Base-by-base conservation (phyloP, 2,329 filamentous ascomycete species). In the Xylaria multiplex region DNA sequence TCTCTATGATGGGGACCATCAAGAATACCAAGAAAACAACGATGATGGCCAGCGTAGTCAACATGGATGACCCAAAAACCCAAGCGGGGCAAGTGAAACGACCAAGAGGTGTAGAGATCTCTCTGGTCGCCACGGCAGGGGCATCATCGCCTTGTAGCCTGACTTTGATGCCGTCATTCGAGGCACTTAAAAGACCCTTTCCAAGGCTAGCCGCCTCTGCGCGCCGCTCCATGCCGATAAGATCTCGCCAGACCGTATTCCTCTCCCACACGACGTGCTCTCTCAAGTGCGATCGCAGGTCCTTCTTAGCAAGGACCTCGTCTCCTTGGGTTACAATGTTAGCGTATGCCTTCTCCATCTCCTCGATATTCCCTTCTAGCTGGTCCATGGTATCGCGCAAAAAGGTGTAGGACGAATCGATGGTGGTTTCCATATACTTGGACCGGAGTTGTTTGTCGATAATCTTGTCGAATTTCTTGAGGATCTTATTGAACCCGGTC, bases 391-490 rank as follows among this genome's bases (percentile, higher is more conserved):
- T 96, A 50, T 87, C 84, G 11, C 89, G 84, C 55, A 87, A 87
- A 80, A 99, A 99, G 0, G 93, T 91, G 73, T 96, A 92, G 0
- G 94, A 91, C 0, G 89, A 84, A 64, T 92, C 88, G 59, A 99
- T 93, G 42, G 87, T 84, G 37, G 87, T 81, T 62, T 88, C 85
- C 79, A 97, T 88, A 77, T 97, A 99, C 52, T 85, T 82, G 14
- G 87, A 83, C 71, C 95, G 93, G 62, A 98, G 83, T 72, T 90
- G 90, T 70, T 90, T 90, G 78, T 97, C 91, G 64, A 97, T 81
- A 64, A 92, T 98, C 83, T 99, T 99, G 84, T 99, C 96, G 76
- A 96, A 99, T 79, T 99, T 99, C 81, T 99, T 99, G 71, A 98
- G 82, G 0, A 97, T 94, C 80, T 99, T 99, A 75, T 90, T 88